Evolutionary conservation across 805 yeast species (phyloP), one percentile per base, ranked within the genome.

Genomic region (Peterozyma xylosa): DNA sequence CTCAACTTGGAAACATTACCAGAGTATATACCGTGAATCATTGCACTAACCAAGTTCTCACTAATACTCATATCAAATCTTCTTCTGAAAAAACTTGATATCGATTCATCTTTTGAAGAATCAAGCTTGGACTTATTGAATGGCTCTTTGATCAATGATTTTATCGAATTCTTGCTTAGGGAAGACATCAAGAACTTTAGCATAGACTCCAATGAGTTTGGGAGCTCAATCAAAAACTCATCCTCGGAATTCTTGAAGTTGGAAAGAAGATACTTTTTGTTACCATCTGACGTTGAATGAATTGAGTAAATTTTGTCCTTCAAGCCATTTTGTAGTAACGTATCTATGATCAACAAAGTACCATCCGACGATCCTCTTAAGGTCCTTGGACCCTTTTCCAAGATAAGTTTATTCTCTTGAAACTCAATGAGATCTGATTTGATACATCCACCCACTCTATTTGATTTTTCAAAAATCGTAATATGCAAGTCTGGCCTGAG

Each of bases 331-430:
- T 72, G 66, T 39, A 54, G 49, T 45, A 86, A 55, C 2, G 79
- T 68, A 56, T 86, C 95, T 17, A 83, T 62, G 7, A 86, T 74
- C 21, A 86, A 54, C 30, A 83, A 63, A 0, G 89, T 78, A 0
- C 98, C 98, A 35, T 80, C 80, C 43, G 88, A 84, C 5, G 76
- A 76, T 0, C 96, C 96, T 47, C 96, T 67, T 37, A 93, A 65
- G 0, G 98, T 93, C 41, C 98, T 67, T 0, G 99, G 98, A 0
- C 98, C 99, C 49, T 82, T 83, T 54, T 93, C 98, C 30, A 87
- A 59, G 2, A 70, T 47, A 0, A 73, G 58, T 2, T 52, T 50
- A 6, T 53, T 51, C 10, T 51, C 53, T 15, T 47, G 52, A 4
- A 47, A 48, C n/a, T 53, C 51, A n/a, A 65, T 58, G 11, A 55